These are phyloP conservation scores for Thelephora terrestris DNA, from an alignment of 1,284 basidiomycete genomes.

Conservation along the genomic window DNA sequence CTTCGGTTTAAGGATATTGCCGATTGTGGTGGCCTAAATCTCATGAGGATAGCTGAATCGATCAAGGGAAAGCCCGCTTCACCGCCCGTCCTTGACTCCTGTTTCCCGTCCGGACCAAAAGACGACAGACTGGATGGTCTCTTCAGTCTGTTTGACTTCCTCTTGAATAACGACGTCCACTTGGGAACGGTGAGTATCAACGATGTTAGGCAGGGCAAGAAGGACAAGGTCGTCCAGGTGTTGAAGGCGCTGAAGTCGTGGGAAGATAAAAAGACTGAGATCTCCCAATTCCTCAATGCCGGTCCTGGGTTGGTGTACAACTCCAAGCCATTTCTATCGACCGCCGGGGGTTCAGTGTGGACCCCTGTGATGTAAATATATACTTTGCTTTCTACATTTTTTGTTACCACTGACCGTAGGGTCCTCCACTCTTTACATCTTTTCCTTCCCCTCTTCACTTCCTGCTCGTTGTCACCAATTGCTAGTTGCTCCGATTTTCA, in stretches of 20 bases:
- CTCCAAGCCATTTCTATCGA: not conserved
- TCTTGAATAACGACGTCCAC: conserved; percentile 81
- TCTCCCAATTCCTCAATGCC: conserved; percentile 43
- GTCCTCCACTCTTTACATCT: not conserved
- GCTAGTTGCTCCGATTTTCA: not conserved
- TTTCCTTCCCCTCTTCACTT: conserved; percentile 2
- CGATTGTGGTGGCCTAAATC: conserved; percentile 56
- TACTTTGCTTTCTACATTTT: not conserved
- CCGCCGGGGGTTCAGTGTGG: no score
- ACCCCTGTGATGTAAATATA: no score
- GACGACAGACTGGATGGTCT: conserved; percentile 84
- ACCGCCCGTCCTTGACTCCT: conserved; percentile 67
- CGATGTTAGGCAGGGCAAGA: conserved; percentile 73
- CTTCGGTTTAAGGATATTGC: conserved; percentile 50
- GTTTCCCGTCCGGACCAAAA: conserved; percentile 55
- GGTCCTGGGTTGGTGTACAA: conserved; percentile 9
- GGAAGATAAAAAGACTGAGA: conserved; percentile 60
- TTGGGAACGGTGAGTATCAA: conserved; percentile 87
- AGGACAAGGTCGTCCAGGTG: conserved; percentile 69
- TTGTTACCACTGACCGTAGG: not conserved
- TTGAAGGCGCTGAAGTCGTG: conserved; percentile 65
- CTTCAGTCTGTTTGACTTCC: conserved; percentile 81
- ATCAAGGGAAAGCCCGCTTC: conserved; percentile 59
- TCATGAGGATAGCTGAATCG: conserved; percentile 68
- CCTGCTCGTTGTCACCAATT: not conserved